Conservation (phyloP, 1,284 basidiomycete species). For the Neotropicomus parvogracilis region DNA sequence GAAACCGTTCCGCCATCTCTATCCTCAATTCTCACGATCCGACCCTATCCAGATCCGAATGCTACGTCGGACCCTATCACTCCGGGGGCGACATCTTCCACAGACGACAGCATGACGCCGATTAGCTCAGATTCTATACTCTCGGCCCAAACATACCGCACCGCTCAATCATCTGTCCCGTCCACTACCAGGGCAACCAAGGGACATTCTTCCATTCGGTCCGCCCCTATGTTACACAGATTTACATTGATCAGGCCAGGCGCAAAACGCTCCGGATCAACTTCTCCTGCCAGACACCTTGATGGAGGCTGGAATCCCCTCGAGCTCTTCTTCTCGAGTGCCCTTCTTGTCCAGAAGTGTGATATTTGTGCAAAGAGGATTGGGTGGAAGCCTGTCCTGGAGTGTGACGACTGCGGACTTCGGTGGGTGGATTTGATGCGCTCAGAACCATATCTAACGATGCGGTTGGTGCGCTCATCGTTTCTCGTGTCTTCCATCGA, state of each 20-base stretch:
- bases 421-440: conserved; percentile 18
- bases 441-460: conserved; percentile 20
- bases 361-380: conserved; percentile 79
- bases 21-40: conserved; percentile 72
- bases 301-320: conserved; percentile 66
- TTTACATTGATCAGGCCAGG: conserved; percentile 83
- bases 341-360: conserved; percentile 68
- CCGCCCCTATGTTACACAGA: conserved; percentile 65
- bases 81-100: conserved; percentile 30
- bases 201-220: conserved; percentile 62
- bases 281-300: conserved; percentile 31
- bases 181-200: conserved; percentile 68
- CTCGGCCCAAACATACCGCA: conserved; percentile 66
- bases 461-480: conserved; percentile 2
- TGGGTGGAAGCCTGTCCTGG: conserved; percentile 79
- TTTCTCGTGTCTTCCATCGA: conserved; percentile 15
- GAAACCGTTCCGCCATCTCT: conserved; percentile 50
- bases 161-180: conserved; percentile 50
- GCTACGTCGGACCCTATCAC: conserved; percentile 35
- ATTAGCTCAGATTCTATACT: conserved; percentile 44
- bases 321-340: conserved; percentile 72
- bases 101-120: conserved; percentile 28
- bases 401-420: conserved; percentile 79
- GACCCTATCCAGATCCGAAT: conserved; percentile 51
- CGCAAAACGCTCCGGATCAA: conserved; percentile 43